These are phyloP conservation scores for Boletellus deceptivus DNA, from an alignment of 1,284 basidiomycete genomes.

Conservation along the genomic window DNA sequence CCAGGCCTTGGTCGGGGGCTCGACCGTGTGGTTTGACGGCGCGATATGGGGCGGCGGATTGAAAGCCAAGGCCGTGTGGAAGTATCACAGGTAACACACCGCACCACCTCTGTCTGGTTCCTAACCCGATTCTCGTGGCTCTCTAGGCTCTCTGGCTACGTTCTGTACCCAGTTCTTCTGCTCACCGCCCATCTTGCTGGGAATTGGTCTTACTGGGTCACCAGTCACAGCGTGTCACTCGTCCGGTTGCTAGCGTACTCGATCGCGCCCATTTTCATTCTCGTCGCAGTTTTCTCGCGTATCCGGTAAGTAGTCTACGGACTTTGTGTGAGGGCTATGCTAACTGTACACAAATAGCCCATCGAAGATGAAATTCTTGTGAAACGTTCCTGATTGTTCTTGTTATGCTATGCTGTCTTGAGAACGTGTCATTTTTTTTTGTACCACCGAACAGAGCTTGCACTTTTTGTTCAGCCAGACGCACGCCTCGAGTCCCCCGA, in stretches of 20 bases:
- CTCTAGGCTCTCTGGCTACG: conserved; percentile 61
- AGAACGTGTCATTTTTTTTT: neutral
- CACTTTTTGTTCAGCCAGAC: conserved; percentile 12
- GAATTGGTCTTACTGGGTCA: conserved; percentile 58
- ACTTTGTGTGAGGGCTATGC: neutral
- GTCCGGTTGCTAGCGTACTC: conserved; percentile 53
- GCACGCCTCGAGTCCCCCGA: conserved; percentile 12
- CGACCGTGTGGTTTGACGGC: conserved; percentile 68
- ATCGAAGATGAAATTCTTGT: conserved; percentile 54
- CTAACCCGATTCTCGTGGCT: neutral
- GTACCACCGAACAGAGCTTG: neutral
- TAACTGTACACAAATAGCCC: conserved; percentile 30
- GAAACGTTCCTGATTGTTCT: neutral
- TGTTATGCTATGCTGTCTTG: neutral
- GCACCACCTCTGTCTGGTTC: neutral
- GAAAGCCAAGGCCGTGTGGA: conserved; percentile 70
- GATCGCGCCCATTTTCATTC: conserved; percentile 46
- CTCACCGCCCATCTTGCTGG: conserved; percentile 63
- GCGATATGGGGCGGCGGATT: conserved; percentile 60
- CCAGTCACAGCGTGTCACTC: conserved; percentile 35
- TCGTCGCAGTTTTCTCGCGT: conserved; percentile 42
- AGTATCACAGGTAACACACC: conserved; percentile 60
- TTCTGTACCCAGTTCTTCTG: conserved; percentile 54
- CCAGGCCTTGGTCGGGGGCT: conserved; percentile 58
- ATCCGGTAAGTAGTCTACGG: conserved; percentile 40